These are phyloP conservation scores for Pythium brachiatum DNA, from an alignment of 352 stramenopile species.

Conservation along the genomic window DNA sequence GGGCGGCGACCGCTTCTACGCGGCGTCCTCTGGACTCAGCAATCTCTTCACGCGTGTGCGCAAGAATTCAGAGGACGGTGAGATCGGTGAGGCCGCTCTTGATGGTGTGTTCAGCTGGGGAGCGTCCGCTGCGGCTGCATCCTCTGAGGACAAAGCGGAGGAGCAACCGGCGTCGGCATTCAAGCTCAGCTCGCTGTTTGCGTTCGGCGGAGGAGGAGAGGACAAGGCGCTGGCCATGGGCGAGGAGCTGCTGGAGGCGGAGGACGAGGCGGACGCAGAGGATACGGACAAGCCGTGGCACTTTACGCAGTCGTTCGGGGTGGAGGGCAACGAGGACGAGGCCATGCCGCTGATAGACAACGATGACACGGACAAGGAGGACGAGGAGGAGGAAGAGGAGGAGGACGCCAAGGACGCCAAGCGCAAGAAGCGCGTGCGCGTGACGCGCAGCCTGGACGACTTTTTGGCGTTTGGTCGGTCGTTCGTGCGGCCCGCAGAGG, in stretches of 20 bases:
- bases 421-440: slow-evolving; percentile 34
- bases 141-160: neutral
- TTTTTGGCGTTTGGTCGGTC: slow-evolving; percentile 61
- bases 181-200: slow-evolving; percentile 74
- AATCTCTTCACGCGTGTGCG: slow-evolving; percentile 74
- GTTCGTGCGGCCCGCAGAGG: slow-evolving; percentile 32
- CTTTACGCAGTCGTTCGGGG: slow-evolving; percentile 38
- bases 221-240: slow-evolving; percentile 37
- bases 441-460: slow-evolving; percentile 40
- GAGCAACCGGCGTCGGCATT: slow-evolving; percentile 36
- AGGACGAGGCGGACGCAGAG: slow-evolving; percentile 22
- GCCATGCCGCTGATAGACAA: slow-evolving; percentile 15
- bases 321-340: slow-evolving; percentile 39
- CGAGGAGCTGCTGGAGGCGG: slow-evolving; percentile 47
- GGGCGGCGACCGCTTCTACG: slow-evolving; percentile 73
- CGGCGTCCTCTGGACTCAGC: slow-evolving; percentile 51
- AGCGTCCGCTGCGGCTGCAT: too few relatives aligned
- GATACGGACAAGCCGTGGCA: slow-evolving; percentile 30
- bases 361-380: slow-evolving; percentile 31
- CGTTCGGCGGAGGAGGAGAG: slow-evolving; percentile 48
- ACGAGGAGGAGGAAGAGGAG: slow-evolving; percentile 13
- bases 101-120: slow-evolving; percentile 58
- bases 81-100: slow-evolving; percentile 67
- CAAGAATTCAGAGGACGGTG: slow-evolving; percentile 80
- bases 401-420: slow-evolving; percentile 27